Evolutionary conservation across 2,329 filamentous ascomycete species (phyloP), one percentile per base, ranked within the genome.

Genomic region (Aspergillus quadricinctus): DNA sequence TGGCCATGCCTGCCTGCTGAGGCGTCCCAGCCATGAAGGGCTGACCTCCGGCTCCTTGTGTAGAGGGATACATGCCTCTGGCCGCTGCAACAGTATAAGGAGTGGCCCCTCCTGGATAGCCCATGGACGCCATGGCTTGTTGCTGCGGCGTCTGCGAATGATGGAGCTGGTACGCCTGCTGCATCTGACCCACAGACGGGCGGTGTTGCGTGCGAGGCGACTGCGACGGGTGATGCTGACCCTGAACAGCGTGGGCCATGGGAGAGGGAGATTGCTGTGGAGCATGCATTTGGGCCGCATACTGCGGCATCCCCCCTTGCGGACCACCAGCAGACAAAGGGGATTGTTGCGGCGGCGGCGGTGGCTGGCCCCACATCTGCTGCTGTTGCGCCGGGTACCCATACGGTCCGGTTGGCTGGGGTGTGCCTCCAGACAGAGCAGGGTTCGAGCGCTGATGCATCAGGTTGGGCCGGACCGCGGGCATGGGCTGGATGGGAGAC

Each of bases 401-500:
- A 59, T 75, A 78, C 35, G 71, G 62, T 1, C 57, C 61, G 28
- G 72, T 55, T 4, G 69, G 67, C 79, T 85, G 64, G 71, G 78
- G 70, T 35, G 69, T 58, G 50, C 76, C 78, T 6, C 81, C 75
- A 48, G 84, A 78, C 70, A 83, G 76, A 51, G 82, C 75, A 52
- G 83, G 75, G 57, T 82, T 83, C 46, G 88, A 86, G 64, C 87
- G 82, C 62, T 83, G 82, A 65, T 87, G 86, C 72, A 89, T 83
- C 68, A 88, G 83, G 57, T 84, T 80, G 50, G 82, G 77, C 35
- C 79, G 75, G 71, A 84, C 75, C 40, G 86, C 84, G 61, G 84
- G 83, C 76, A 88, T 86, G 69, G 83, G 81, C 74, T 89, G 85
- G 72, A 91, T 85, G 25, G 86, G 86, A 25, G 90, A 87, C 69